A percentile compares a stretch with the other conserved stretches of the same genome.
Evolutionary conservation across 495 filamentous ascomycete genomes (phyloP).

Genomic region (Usnea hakonensis): DNA sequence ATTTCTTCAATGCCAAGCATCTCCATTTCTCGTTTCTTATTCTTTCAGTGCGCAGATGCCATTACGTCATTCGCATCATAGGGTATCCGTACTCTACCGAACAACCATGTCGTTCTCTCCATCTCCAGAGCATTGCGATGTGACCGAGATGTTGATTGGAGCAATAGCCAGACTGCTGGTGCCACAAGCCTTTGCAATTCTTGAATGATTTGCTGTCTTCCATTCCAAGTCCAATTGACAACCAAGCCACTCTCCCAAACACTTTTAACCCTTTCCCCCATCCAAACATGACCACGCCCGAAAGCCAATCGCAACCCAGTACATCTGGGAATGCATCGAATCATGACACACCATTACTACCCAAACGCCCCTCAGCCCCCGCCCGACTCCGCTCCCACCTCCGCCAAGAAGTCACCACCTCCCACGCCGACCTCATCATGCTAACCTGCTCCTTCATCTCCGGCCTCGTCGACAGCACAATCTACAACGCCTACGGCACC

Average conservation of each 20-base stretch:
- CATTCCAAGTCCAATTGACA: not conserved
- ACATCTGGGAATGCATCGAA: not conserved
- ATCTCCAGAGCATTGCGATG: not conserved
- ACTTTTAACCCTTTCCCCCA: not conserved
- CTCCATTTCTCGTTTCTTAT: too few relatives aligned
- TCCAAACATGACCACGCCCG: not conserved
- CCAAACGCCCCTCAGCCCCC: not conserved
- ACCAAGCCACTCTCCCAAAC: not conserved
- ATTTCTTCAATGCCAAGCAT: too few relatives aligned
- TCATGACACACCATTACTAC: not conserved
- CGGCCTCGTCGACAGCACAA: conserved; percentile 44
- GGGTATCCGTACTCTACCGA: too few relatives aligned
- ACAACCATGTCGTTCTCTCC: not conserved
- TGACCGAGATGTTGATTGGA: not conserved
- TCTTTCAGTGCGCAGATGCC: too few relatives aligned
- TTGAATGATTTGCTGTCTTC: too few relatives aligned
- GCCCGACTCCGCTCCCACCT: conserved; percentile 20
- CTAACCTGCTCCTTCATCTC: conserved; percentile 43
- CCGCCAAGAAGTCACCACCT: conserved; percentile 31
- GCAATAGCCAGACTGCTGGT: not conserved
- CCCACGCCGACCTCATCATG: conserved; percentile 37
- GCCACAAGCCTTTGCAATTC: not conserved
- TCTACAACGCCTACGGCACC: conserved; percentile 47
- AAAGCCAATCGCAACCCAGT: not conserved
- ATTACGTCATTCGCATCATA: too few relatives aligned